Percentiles rank a stretch among this genome's conserved stretches.
phyloP scores from a whole-genome alignment of 768 basidiomycete species.

The Tricholoma sp. region DNA sequence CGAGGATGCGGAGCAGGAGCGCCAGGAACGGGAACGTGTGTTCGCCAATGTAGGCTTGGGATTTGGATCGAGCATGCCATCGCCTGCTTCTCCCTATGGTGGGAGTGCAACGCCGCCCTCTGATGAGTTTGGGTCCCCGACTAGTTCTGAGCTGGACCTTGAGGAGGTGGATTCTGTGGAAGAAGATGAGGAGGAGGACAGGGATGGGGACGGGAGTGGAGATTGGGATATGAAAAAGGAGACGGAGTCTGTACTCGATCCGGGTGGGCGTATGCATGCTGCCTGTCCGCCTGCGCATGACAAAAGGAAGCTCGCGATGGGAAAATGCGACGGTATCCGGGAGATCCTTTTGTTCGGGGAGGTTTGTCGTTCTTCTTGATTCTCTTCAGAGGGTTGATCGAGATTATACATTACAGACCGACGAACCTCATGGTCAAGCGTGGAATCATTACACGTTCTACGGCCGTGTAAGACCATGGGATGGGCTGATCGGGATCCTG shows the following conservation, averaged over 20 bases:
- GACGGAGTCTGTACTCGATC: background rate
- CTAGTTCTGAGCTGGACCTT: background rate
- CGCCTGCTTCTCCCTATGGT: background rate
- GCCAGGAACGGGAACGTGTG: background rate
- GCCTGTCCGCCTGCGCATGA: slow-evolving; percentile 14
- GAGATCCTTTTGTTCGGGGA: slow-evolving; percentile 62
- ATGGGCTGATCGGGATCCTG: slow-evolving; percentile 52
- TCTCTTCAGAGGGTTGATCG: background rate
- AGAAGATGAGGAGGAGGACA: background rate
- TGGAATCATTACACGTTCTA: slow-evolving; percentile 45
- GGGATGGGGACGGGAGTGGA: slow-evolving; percentile 6
- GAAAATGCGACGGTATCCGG: slow-evolving; percentile 45
- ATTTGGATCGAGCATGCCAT: background rate
- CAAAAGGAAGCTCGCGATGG: slow-evolving; percentile 4
- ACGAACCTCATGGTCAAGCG: slow-evolving; percentile 39
- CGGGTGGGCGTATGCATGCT: slow-evolving; percentile 17
- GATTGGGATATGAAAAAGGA: slow-evolving; percentile 24
- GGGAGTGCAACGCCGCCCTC: background rate
- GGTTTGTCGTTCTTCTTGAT: slow-evolving; percentile 26
- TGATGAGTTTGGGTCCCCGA: background rate
- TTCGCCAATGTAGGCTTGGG: background rate
- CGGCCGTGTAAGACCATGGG: slow-evolving; percentile 54
- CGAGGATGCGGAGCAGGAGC: background rate
- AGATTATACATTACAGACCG: slow-evolving; percentile 34
- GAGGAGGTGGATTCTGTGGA: background rate